Percentiles rank a stretch among this genome's conserved stretches.
Conservation (phyloP, 306 rosid species). For the Astragalus membranaceus region DNA sequence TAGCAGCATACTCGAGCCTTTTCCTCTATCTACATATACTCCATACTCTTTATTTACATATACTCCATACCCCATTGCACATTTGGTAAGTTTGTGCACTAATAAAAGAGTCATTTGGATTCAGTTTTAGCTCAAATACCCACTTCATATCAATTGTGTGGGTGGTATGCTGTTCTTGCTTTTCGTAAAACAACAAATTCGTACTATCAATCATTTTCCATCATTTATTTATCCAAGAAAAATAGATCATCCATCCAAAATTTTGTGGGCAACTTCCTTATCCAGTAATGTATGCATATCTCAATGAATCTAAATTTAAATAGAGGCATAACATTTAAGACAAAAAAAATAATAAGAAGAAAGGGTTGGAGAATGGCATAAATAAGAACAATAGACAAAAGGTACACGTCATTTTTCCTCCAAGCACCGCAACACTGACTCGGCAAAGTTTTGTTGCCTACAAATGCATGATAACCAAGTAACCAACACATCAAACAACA, state of each 20-base stretch:
- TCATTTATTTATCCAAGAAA: too few relatives aligned
- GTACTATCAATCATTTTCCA: too few relatives aligned
- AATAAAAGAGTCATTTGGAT: too few relatives aligned
- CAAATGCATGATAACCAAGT: slow-evolving; percentile 23
- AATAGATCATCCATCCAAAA: background rate
- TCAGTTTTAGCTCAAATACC: too few relatives aligned
- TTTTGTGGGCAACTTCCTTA: background rate
- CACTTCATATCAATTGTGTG: too few relatives aligned
- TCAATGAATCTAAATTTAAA: background rate
- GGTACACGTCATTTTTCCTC: slow-evolving; percentile 54
- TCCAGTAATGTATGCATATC: background rate
- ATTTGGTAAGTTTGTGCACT: too few relatives aligned
- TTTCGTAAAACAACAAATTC: too few relatives aligned
- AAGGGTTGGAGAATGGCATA: background rate
- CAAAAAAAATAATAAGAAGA: background rate
- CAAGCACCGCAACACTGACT: slow-evolving; percentile 62
- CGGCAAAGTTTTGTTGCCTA: slow-evolving; percentile 93
- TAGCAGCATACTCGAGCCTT: too few relatives aligned
- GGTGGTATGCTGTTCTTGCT: too few relatives aligned
- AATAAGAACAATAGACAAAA: background rate
- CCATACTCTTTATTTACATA: too few relatives aligned
- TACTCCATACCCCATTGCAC: too few relatives aligned
- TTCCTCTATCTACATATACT: too few relatives aligned
- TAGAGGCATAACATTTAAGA: background rate
- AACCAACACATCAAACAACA: slow-evolving; percentile 7